Conservation (phyloP, 129 eudicot species). For the Chrysanthemum makinoi region DNA sequence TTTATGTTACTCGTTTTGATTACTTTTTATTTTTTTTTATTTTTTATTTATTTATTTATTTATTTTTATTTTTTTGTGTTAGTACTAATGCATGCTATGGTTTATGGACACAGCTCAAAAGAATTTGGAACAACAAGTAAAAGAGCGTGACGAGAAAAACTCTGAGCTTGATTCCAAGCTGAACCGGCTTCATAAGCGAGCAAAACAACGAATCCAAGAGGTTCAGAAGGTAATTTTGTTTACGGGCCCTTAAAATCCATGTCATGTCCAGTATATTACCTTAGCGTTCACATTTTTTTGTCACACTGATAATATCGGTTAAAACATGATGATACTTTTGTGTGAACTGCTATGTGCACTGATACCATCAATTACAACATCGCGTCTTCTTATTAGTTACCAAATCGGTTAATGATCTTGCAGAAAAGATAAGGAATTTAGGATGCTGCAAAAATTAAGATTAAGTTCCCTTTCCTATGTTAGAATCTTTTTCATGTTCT, state of each 20-base stretch:
- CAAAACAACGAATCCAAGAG: constrained; percentile 98
- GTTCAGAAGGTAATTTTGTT: constrained; percentile 81
- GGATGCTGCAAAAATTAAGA: no score
- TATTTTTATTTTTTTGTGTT: no score
- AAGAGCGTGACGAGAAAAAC: constrained; percentile 90
- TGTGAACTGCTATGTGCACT: constrained; percentile 1
- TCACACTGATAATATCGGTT: background rate
- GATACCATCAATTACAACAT: background rate
- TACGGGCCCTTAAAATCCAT: constrained; percentile 27
- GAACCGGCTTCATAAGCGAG: constrained; percentile 97
- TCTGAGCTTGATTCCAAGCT: constrained; percentile 92
- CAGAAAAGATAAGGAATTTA: no score
- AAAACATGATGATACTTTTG: background rate
- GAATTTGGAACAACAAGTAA: constrained; percentile 83
- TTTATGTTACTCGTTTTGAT: constrained; percentile 10
- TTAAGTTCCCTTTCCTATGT: no score
- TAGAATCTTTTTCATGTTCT: no score
- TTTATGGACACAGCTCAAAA: constrained; percentile 61
- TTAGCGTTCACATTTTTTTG: background rate
- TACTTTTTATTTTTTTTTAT: no score
- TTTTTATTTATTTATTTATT: no score
- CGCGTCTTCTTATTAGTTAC: background rate
- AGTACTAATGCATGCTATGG: constrained; percentile 26
- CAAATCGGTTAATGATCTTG: background rate
- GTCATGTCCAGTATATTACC: constrained; percentile 6